A percentile compares a stretch with the other conserved stretches of the same genome.
These are phyloP conservation scores for Fusarium longipes DNA, from an alignment of 2,329 filamentous ascomycete species.

Conservation along the genomic window DNA sequence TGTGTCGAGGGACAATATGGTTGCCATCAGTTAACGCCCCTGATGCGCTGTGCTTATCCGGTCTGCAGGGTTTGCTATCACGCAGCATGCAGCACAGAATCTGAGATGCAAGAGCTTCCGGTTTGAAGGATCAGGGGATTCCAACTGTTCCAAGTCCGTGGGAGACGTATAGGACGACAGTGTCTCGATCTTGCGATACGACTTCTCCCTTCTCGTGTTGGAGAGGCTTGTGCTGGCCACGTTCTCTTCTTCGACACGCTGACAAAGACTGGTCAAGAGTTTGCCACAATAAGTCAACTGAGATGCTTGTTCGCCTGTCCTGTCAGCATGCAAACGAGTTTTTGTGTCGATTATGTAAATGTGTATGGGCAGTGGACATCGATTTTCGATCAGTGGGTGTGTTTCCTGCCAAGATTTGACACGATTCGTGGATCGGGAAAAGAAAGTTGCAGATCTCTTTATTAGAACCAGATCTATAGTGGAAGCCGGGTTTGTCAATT, in stretches of 20 bases:
- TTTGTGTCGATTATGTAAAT: background rate
- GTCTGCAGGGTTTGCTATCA: background rate
- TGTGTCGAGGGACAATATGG: background rate
- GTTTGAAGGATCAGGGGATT: background rate
- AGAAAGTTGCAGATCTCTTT: conserved; percentile 1
- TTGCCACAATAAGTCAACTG: background rate
- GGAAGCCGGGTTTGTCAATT: background rate
- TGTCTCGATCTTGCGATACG: background rate
- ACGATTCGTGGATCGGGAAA: background rate
- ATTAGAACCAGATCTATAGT: conserved; percentile 1
- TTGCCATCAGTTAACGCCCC: background rate
- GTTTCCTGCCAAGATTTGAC: background rate
- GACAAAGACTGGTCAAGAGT: background rate
- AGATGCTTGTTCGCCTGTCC: background rate
- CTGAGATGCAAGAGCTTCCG: background rate
- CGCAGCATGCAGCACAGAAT: background rate
- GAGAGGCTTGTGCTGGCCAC: background rate
- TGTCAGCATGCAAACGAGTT: background rate
- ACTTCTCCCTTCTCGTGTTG: conserved; percentile 4
- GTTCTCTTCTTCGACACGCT: background rate
- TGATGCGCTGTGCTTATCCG: background rate
- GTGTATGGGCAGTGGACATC: background rate
- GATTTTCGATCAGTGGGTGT: background rate
- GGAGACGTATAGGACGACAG: background rate
- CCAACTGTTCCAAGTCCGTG: background rate